Evolutionary conservation across 306 rosid species (phyloP).

Genomic region (Trifolium subterraneum): DNA sequence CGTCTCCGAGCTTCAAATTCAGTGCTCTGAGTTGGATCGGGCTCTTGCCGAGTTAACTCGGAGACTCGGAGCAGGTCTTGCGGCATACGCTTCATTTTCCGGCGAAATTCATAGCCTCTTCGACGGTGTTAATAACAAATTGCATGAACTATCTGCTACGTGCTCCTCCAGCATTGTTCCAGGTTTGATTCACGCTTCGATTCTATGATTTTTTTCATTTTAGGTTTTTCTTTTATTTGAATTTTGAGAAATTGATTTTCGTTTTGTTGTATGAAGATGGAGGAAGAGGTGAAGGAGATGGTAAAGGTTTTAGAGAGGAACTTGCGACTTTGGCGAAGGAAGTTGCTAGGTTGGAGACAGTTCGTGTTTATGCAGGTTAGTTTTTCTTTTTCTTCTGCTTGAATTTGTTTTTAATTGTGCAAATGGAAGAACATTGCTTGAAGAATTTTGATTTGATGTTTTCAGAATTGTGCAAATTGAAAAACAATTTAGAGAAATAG

Average conservation of each 20-base stretch:
- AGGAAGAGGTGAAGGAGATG: conserved; percentile 47
- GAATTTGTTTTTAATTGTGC: conserved; percentile 20
- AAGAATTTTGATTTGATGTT: neutral
- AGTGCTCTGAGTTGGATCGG: conserved; percentile 69
- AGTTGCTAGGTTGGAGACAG: conserved; percentile 83
- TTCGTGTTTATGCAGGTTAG: conserved; percentile 84
- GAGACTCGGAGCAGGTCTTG: conserved; percentile 60
- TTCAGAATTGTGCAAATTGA: conserved; percentile 17
- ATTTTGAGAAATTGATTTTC: conserved; percentile 24
- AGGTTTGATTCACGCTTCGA: conserved; percentile 45
- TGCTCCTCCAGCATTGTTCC: conserved; percentile 42
- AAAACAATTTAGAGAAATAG: conserved; percentile 15
- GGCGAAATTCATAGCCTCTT: conserved; percentile 57
- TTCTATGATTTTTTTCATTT: neutral
- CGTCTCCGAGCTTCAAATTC: conserved; percentile 63
- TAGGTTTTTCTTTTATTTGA: conserved; percentile 10
- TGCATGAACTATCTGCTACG: conserved; percentile 59
- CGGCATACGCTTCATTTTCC: conserved; percentile 68
- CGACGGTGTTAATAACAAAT: conserved; percentile 45
- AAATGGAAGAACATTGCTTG: conserved; percentile 16
- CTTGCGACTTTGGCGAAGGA: conserved; percentile 89
- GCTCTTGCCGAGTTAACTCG: conserved; percentile 60
- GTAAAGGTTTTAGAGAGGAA: conserved; percentile 70
- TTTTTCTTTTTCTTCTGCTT: neutral
- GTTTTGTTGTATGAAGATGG: conserved; percentile 52